A percentile compares a stretch with the other conserved stretches of the same genome.
phyloP scores from a whole-genome alignment of 495 filamentous ascomycete species.

The Neurospora cerealis region DNA sequence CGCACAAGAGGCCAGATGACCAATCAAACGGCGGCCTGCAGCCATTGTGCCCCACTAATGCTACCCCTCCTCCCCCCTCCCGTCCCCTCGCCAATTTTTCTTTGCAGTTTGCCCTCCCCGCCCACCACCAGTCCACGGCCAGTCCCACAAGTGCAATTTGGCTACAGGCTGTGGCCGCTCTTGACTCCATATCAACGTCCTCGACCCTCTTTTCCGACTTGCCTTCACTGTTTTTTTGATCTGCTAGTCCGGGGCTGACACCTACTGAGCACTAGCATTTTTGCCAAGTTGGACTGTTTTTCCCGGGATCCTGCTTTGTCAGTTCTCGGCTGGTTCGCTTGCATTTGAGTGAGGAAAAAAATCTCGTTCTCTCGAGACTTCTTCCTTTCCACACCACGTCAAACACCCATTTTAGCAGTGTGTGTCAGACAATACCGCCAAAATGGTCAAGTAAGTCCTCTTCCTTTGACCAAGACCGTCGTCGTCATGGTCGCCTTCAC shows the following conservation, averaged over 20 bases:
- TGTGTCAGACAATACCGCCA: constrained; percentile 56
- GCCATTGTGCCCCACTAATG: constrained; percentile 18
- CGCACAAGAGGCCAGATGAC: constrained; percentile 15
- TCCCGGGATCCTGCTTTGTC: constrained; percentile 13
- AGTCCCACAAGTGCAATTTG: constrained; percentile 14
- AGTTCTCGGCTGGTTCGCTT: constrained; percentile 8
- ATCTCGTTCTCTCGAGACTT: constrained; percentile 19
- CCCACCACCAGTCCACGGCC: not conserved
- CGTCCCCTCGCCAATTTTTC: constrained; percentile 9
- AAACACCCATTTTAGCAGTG: constrained; percentile 20
- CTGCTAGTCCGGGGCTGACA: constrained; percentile 21
- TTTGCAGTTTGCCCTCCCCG: constrained; percentile 11
- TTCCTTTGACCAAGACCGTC: not conserved
- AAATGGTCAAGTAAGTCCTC: constrained; percentile 97
- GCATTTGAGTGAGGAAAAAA: constrained; percentile 11
- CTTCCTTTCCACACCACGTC: constrained; percentile 10
- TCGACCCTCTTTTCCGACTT: constrained; percentile 3
- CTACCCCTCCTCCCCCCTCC: constrained; percentile 18
- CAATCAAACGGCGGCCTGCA: constrained; percentile 15
- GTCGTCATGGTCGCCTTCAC: not conserved
- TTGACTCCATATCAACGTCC: constrained; percentile 1
- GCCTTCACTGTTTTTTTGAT: constrained; percentile 10
- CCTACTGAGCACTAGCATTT: constrained; percentile 7
- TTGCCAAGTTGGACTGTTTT: constrained; percentile 12
- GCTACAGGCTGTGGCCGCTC: constrained; percentile 14